These are phyloP conservation scores for Microstroma glucosiphilum DNA, from an alignment of 1,284 basidiomycete species.

Conservation along the genomic window DNA sequence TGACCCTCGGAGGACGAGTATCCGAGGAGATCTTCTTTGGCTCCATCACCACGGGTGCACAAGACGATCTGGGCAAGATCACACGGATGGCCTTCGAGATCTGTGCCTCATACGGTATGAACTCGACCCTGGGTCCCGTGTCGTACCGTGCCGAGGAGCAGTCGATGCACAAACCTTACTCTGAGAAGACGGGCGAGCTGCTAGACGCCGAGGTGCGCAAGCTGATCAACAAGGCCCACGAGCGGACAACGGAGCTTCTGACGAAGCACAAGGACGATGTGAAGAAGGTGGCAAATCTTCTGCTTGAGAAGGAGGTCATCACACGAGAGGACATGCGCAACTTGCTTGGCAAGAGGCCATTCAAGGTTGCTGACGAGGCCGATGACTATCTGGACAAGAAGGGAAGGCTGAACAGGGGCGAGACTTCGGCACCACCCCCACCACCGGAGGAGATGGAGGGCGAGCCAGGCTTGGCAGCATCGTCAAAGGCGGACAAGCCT, in stretches of 20 bases:
- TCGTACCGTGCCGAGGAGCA: conserved; percentile 87
- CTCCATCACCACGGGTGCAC: conserved; percentile 90
- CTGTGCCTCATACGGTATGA: conserved; percentile 70
- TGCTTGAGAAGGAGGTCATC: conserved; percentile 91
- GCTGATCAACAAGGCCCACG: conserved; percentile 85
- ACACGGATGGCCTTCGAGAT: conserved; percentile 95
- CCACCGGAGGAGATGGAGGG: conserved; percentile 33
- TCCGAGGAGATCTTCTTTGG: conserved; percentile 98
- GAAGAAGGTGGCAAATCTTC: conserved; percentile 82
- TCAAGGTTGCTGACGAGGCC: conserved; percentile 62
- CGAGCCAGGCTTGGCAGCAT: conserved; percentile 27
- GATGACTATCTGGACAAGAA: conserved; percentile 50
- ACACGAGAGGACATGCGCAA: conserved; percentile 85
- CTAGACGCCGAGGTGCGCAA: conserved; percentile 81
- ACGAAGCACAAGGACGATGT: conserved; percentile 78
- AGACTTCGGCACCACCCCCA: conserved; percentile 42
- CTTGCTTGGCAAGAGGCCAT: conserved; percentile 77
- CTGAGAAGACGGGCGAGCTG: conserved; percentile 91
- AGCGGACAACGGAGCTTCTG: conserved; percentile 74
- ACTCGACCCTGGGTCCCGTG: conserved; percentile 84
- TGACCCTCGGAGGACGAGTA: conserved; percentile 97
- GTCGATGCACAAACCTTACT: conserved; percentile 93
- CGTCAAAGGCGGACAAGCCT: conserved; percentile 10
- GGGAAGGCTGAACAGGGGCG: conserved; percentile 35
- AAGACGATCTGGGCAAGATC: conserved; percentile 96